Evolutionary conservation across 164 flowering plant genomes (phyloP).

Genomic region (Stephania japonica): DNA sequence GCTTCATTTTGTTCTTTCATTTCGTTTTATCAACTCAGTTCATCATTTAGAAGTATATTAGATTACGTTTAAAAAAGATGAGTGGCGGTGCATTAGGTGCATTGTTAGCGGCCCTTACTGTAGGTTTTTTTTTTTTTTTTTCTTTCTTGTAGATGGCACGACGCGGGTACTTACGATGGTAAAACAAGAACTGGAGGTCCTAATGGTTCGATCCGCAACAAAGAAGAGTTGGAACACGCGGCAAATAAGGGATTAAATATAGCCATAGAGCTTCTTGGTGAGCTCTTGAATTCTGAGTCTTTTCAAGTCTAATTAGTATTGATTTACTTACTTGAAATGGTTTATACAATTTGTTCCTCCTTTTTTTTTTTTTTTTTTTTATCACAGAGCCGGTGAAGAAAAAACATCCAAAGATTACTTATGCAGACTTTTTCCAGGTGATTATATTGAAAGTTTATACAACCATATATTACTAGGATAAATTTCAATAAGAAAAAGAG

Average conservation of each 20-base stretch:
- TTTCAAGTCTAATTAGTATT: neutral
- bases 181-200: slow-evolving; percentile 88
- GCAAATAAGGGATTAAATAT: slow-evolving; percentile 75
- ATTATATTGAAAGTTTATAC: neutral
- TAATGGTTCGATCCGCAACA: slow-evolving; percentile 81
- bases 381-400: slow-evolving; percentile 70
- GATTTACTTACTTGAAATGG: neutral
- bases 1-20: neutral
- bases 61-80: too few relatives aligned
- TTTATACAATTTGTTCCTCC: slow-evolving; percentile 5
- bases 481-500: neutral
- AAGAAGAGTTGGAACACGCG: slow-evolving; percentile 69
- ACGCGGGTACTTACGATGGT: slow-evolving; percentile 89
- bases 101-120: neutral
- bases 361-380: too few relatives aligned
- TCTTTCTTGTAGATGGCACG: slow-evolving; percentile 84
- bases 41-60: too few relatives aligned
- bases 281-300: slow-evolving; percentile 13
- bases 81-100: neutral
- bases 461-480: neutral
- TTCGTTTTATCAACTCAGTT: neutral
- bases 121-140: neutral
- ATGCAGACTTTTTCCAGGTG: slow-evolving; percentile 94
- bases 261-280: slow-evolving; percentile 79
- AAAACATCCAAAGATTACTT: slow-evolving; percentile 67